phyloP scores from a whole-genome alignment of 192 early-diverging fungal genomes.

The Coemansia reversa region DNA sequence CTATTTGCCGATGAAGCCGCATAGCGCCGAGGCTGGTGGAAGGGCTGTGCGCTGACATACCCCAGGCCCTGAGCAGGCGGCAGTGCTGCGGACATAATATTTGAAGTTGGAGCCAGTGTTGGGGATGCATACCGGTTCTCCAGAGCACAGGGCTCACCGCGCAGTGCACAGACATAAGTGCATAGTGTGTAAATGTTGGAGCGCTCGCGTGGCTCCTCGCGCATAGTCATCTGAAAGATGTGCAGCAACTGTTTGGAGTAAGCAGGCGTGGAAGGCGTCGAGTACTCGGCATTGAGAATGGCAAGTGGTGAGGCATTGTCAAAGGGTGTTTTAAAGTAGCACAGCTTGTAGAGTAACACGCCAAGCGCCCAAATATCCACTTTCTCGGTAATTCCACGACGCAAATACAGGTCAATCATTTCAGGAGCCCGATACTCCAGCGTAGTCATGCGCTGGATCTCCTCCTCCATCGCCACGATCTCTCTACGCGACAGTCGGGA shows the following conservation, averaged over 20 bases:
- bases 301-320: slow-evolving; percentile 85
- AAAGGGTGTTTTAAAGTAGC: slow-evolving; percentile 94
- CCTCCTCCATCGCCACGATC: slow-evolving; percentile 80
- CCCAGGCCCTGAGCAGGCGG: slow-evolving; percentile 12
- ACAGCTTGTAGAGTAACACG: slow-evolving; percentile 92
- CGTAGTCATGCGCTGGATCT: slow-evolving; percentile 86
- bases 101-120: slow-evolving; percentile 13
- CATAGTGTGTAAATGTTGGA: slow-evolving; percentile 82
- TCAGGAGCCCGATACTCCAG: slow-evolving; percentile 95
- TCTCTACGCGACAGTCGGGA: slow-evolving; percentile 59
- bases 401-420: slow-evolving; percentile 90
- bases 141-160: slow-evolving; percentile 38
- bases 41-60: slow-evolving; percentile 14
- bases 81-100: neutral
- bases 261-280: slow-evolving; percentile 70
- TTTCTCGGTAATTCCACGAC: slow-evolving; percentile 80
- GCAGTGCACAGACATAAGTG: slow-evolving; percentile 61
- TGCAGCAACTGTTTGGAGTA: slow-evolving; percentile 60
- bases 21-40: slow-evolving; percentile 32
- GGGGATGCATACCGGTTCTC: slow-evolving; percentile 48
- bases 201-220: slow-evolving; percentile 71
- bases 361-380: slow-evolving; percentile 85
- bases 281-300: slow-evolving; percentile 84
- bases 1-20: slow-evolving; percentile 22
- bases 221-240: slow-evolving; percentile 71